phyloP scores from a whole-genome alignment of 768 basidiomycete genomes.

The Botryobasidium botryosum region DNA sequence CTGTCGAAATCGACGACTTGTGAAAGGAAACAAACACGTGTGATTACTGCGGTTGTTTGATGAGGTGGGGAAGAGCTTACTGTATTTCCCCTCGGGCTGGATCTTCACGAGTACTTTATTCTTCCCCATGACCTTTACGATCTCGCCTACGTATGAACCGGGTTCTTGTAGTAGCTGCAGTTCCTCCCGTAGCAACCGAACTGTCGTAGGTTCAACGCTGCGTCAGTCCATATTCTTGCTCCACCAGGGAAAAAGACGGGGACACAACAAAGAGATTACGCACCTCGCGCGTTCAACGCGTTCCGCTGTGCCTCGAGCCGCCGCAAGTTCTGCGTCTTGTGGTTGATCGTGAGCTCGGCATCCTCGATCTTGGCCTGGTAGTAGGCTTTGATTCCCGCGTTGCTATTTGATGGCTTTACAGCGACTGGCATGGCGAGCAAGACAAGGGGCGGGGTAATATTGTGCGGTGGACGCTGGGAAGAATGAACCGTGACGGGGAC shows the following conservation, averaged over 20 bases:
- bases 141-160: conserved; percentile 93
- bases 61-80: conserved; percentile 31
- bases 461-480: conserved; percentile 29
- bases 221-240: no score
- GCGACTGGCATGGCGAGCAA: no score
- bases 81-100: conserved; percentile 98
- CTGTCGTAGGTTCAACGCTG: no score
- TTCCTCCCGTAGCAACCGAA: conserved; percentile 80
- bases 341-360: conserved; percentile 82
- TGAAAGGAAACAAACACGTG: neutral
- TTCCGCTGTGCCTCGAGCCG: conserved; percentile 95
- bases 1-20: conserved; percentile 86
- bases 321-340: conserved; percentile 90
- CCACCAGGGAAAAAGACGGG: conserved; percentile 1
- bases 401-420: no score
- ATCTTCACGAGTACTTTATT: conserved; percentile 97
- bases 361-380: conserved; percentile 93
- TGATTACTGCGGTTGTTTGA: neutral
- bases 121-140: conserved; percentile 98
- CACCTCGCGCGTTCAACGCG: conserved; percentile 89
- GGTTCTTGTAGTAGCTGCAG: conserved; percentile 87
- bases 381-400: conserved; percentile 78
- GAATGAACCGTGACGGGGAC: no score
- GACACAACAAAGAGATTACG: neutral
- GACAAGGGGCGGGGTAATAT: no score